Evolutionary conservation across 768 basidiomycete species (phyloP).

Genomic region (Tricholoma sp.): DNA sequence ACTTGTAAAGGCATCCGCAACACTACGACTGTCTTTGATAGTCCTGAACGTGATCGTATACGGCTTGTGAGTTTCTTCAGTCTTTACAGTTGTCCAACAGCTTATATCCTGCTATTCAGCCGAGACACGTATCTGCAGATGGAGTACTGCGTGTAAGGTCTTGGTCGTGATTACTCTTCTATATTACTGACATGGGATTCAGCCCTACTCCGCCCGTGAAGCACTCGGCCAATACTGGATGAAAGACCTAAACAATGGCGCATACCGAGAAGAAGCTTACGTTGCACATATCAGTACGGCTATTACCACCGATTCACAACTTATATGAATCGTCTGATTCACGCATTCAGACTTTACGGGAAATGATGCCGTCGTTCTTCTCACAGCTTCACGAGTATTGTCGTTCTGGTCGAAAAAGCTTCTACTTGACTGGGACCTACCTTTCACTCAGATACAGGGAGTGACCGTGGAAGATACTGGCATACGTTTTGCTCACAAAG

Average conservation of each 20-base stretch:
- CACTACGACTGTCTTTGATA: conserved; percentile 97
- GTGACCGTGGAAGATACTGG: conserved; percentile 89
- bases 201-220: conserved; percentile 89
- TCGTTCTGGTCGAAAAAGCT: conserved; percentile 85
- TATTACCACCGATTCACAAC: neutral
- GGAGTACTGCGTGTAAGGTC: conserved; percentile 76
- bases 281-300: conserved; percentile 86
- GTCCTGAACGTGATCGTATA: conserved; percentile 80
- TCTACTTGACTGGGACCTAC: conserved; percentile 86
- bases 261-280: conserved; percentile 79
- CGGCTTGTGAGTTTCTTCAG: conserved; percentile 53
- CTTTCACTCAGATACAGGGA: conserved; percentile 81
- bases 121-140: conserved; percentile 82
- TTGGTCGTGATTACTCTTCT: neutral
- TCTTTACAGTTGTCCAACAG: neutral
- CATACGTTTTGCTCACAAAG: conserved; percentile 80
- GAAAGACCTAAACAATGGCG: conserved; percentile 87
- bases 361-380: conserved; percentile 72
- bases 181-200: neutral
- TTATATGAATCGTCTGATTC: conserved; percentile 1
- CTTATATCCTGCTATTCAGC: conserved; percentile 35
- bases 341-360: conserved; percentile 58
- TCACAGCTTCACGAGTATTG: conserved; percentile 76
- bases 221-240: conserved; percentile 97
- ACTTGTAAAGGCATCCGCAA: conserved; percentile 77